Base-by-base conservation (phyloP, 352 stramenopile genomes). In the Aphanomyces invadans region DNA sequence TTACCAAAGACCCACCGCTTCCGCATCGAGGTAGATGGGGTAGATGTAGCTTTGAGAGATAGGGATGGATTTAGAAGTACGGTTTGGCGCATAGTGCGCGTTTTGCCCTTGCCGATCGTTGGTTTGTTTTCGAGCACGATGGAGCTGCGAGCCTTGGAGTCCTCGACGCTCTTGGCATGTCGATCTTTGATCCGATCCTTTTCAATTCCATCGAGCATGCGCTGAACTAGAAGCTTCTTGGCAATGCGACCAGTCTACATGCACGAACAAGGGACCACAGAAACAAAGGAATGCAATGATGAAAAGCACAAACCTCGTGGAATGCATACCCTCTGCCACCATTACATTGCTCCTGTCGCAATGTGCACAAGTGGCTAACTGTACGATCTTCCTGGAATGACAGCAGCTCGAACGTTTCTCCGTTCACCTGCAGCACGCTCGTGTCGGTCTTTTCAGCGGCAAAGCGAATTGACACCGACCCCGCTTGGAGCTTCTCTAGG, bases 101-200 rank as follows among this genome's bases (percentile, higher is more conserved):
- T 21, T 54, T 29, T 25, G n/a, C 10, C 21, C 46, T 54, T 54
- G n/a, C 46, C 46, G 26, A 12, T 26, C 59, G 59, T 57, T 5
- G 59, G 59, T 28, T 66, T 66, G 36, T 48, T 55, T 9, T 77
- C 69, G 9, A 93, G 74, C 4, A 91, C 57, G 62, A 89, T 90
- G 7, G 84, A 89, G 7, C 78, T 61, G 2, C 84, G 79, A 5
- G 82, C 74, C 54, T 88, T 88, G 31, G 79, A 91, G 26, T 85
- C 82, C 25, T 78, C 65, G 29, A 93, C 84, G 4, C 78, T 88
- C 69, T 82, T 79, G 54, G 80, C 80, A 63, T 93, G 84, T 17
- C 81, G 79, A 68, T 91, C 78, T 64, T 93, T 93, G 56, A 93
- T 86, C 10, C 84, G 84, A 52, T 80, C 76, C 70, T 93, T 91